Evolutionary conservation across 1,284 basidiomycete genomes (phyloP).

Genomic region (Pterulicium gracile): DNA sequence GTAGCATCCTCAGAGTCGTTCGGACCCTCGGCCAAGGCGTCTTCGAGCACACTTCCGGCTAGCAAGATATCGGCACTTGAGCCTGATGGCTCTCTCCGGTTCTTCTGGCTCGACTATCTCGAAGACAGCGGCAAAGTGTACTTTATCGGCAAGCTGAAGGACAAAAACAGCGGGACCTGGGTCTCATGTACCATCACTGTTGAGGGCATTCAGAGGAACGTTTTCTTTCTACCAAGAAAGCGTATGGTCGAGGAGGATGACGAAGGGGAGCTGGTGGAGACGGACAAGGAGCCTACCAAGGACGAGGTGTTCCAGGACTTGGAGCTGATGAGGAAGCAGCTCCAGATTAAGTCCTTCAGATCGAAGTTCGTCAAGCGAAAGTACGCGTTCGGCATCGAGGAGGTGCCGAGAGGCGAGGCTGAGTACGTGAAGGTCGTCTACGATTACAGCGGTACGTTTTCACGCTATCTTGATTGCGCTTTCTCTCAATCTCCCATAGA

Average conservation of each 20-base stretch:
- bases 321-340: conserved; percentile 64
- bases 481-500: conserved; percentile 21
- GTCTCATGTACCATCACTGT: conserved; percentile 87
- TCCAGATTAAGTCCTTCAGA: conserved; percentile 71
- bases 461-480: background rate
- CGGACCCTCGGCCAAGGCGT: conserved; percentile 31
- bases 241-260: conserved; percentile 53
- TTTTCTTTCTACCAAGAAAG: conserved; percentile 85
- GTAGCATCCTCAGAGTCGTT: conserved; percentile 45
- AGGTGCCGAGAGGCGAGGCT: conserved; percentile 72
- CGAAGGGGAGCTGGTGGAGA: conserved; percentile 50
- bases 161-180: conserved; percentile 58
- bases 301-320: conserved; percentile 81
- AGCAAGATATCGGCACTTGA: conserved; percentile 53
- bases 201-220: conserved; percentile 79
- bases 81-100: conserved; percentile 72
- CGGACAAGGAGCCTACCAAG: conserved; percentile 61
- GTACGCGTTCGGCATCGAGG: conserved; percentile 87
- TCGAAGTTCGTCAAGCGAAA: conserved; percentile 82
- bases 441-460: conserved; percentile 59
- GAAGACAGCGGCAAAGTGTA: conserved; percentile 74
- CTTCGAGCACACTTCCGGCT: conserved; percentile 30
- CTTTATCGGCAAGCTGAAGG: conserved; percentile 83
- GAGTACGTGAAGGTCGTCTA: conserved; percentile 93
- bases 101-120: conserved; percentile 92